Base-by-base conservation (phyloP, 1,284 basidiomycete genomes). In the Tilletia setariae region DNA sequence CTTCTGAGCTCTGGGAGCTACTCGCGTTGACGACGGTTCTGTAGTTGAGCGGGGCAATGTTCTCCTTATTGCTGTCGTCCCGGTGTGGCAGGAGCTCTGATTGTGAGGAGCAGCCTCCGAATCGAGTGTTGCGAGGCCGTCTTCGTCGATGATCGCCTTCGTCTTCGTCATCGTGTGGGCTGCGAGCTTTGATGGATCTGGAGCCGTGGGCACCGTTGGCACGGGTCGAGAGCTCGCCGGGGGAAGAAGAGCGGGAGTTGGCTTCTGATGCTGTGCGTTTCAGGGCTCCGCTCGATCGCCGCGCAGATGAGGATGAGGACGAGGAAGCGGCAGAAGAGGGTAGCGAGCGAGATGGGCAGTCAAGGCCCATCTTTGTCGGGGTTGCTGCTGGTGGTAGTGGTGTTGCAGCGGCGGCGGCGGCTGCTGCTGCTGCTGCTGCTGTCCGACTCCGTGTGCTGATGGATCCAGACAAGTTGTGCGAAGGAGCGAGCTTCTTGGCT, bases 21-120 rank as follows among this genome's bases (percentile, higher is more conserved):
- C 3, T 61, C 32, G 25, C 28, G 16, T 49, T 23, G 46, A 49
- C 19, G 46, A 23, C 46, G 46, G 4, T n/a, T 6, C 70, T 59
- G 43, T 70, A 70, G 51, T 77, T 75, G 64, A 79, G 69, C 19
- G 80, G 80, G 15, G 80, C 78, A 13, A 82, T 72, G 61, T 82
- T 82, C 47, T 82, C 80, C 69, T 82, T 82, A 73, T 82, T 79
- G 73, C 70, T 74, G 65, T 82, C 80, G 65, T 82, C 79, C 8
- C 68, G 66, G 32, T 64, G 68, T 44, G 69, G 70, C 2, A 63
- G 44, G 8, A 49, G 44, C 6, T 65, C 53, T 1, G 67, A 43
- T 1, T 68, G 59, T 0, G 65, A 68, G 7, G 62, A 70, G 68
- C 78, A 79, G 6, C 78, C 78, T 15, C 78, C 74, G 16, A 74